phyloP scores from a whole-genome alignment of 805 yeast species.

The Candida nonsorbophila region DNA sequence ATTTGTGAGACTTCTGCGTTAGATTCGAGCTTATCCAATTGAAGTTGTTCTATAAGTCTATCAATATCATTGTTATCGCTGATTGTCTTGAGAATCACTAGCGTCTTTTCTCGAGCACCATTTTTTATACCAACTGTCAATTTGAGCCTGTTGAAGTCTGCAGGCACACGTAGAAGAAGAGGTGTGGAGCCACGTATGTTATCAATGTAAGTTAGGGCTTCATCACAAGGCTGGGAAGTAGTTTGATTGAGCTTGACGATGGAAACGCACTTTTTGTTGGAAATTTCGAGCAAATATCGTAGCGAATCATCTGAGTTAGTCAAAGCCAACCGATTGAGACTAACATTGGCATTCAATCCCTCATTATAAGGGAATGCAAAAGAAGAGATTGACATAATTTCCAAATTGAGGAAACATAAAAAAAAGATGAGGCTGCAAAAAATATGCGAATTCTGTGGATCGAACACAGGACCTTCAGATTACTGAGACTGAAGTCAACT shows the following conservation, averaged over 20 bases:
- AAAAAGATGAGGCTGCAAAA: constrained; percentile 23
- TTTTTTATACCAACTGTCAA: constrained; percentile 21
- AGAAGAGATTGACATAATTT: constrained; percentile 2
- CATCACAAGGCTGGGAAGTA: constrained; percentile 8
- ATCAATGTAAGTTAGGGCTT: constrained; percentile 20
- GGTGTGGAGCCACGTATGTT: constrained; percentile 18
- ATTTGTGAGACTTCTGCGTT: constrained; percentile 24
- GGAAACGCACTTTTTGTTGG: constrained; percentile 13
- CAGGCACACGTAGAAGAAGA: constrained; percentile 23
- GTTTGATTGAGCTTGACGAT: constrained; percentile 12
- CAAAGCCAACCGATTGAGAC: constrained; percentile 17
- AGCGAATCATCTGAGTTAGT: constrained; percentile 21
- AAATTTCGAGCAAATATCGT: constrained; percentile 14
- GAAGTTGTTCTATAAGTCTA: constrained; percentile 7
- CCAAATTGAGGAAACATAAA: constrained; percentile 23
- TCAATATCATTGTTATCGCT: constrained; percentile 10
- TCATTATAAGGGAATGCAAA: constrained; percentile 24
- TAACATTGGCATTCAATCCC: constrained; percentile 8
- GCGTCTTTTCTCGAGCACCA: constrained; percentile 8
- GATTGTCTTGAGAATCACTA: constrained; percentile 28
- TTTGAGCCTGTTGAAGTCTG: constrained; percentile 18
- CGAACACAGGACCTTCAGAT: constrained; percentile 84
- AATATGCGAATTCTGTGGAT: constrained; percentile 62
- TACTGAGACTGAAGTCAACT: constrained; percentile 26
- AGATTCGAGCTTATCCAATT: constrained; percentile 1